Base-by-base conservation (phyloP, 148 eudicot genomes). In the Cornus florida region DNA sequence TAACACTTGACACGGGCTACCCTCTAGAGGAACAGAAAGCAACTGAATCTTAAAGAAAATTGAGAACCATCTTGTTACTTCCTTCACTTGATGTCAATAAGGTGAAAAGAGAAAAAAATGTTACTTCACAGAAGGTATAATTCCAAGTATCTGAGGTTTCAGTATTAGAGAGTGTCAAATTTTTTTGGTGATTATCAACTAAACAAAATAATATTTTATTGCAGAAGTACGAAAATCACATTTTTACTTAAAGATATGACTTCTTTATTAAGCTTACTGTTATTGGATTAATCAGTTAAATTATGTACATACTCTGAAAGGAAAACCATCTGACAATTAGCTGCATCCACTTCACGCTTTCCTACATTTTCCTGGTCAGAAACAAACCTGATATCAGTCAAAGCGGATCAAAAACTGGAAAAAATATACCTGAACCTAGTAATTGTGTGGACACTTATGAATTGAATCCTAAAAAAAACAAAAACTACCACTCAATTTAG, bases 341-440 rank as follows among this genome's bases (percentile, higher is more conserved):
- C 98, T 64, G 88, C 95, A 87, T 96, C 97, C 67, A 86, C 85
- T 86, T 96, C 97, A 17, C 86, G 87, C 81, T 88, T 87, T 66
- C 93, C 94, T 76, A 85, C 77, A 83, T 89, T 89, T 74, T 96
- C 97, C 99, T 96, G 90, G 83, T 74, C 59, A 87, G 24, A 73
- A 73, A 22, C 39, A 62, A 78, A 78, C 59, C 78, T 78, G 31
- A 13, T 69, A 79, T 70, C 65, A 16, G 71, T 60, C 38, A 76
- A 72, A 53, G 13, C 17, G 24, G 76, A 75, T 48, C 68, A 65
- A 68, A 68, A 62, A 59, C 0, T 70, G 72, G 19, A 62, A 59
- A 33, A 14, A 32, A 57, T 5, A 10, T 2, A 75, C 22, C 20
- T 0, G 48, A 9, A 62, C 19, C 24, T 8, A 75, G 43, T 62